These are phyloP conservation scores for Pilobolus umbonatus DNA, from an alignment of 192 early-diverging fungal genomes.

Conservation along the genomic window DNA sequence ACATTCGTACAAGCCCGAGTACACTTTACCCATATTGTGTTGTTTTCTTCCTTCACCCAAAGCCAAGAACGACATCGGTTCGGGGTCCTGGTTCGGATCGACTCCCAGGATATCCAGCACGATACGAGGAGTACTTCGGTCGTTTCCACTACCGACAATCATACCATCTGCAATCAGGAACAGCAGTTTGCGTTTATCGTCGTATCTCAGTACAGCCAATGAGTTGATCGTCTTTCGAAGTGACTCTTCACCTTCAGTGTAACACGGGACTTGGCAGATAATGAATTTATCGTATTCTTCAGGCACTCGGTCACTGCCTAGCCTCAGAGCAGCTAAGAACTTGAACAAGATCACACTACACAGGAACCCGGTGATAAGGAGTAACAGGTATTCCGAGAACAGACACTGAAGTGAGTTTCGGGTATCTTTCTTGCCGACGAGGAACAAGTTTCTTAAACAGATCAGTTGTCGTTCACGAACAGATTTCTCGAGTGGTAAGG, in stretches of 20 bases:
- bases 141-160: constrained; percentile 81
- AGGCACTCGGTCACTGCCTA: constrained; percentile 44
- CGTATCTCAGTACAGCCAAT: constrained; percentile 65
- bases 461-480: constrained; percentile 49
- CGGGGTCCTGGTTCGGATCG: constrained; percentile 45
- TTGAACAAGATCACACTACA: constrained; percentile 87
- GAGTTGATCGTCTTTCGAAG: constrained; percentile 72
- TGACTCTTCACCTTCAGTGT: constrained; percentile 79
- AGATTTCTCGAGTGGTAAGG: constrained; percentile 41
- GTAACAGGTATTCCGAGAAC: constrained; percentile 81
- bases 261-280: constrained; percentile 78
- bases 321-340: constrained; percentile 92
- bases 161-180: constrained; percentile 78
- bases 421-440: constrained; percentile 83
- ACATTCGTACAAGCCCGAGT: constrained; percentile 74
- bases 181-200: constrained; percentile 77
- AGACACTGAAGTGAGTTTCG: constrained; percentile 76
- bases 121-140: constrained; percentile 75
- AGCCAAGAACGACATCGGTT: constrained; percentile 66
- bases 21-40: constrained; percentile 77
- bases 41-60: constrained; percentile 73
- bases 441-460: constrained; percentile 82
- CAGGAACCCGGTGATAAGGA: constrained; percentile 75
- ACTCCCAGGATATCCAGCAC: constrained; percentile 73
- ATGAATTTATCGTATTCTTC: constrained; percentile 69